Conservation (phyloP, 257 asterid genomes). For the Nicotiana sylvestris region DNA sequence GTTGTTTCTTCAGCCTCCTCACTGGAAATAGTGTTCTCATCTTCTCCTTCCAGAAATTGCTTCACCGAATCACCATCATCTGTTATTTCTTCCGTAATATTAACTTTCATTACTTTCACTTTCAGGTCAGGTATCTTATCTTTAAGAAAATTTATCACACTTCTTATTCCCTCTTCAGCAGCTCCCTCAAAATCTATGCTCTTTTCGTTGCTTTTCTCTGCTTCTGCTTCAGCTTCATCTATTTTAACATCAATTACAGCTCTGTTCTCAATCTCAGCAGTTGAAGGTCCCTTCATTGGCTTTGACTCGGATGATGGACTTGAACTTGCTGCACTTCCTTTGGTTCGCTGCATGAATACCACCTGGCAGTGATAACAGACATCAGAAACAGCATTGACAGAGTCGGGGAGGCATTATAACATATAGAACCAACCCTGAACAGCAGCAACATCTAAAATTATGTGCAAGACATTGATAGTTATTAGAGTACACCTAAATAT, state of each 20-base stretch:
- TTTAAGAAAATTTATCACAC: conserved; percentile 78
- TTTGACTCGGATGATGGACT: conserved; percentile 46
- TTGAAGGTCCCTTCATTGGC: conserved; percentile 47
- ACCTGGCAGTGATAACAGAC: conserved; percentile 43
- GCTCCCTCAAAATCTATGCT: conserved; percentile 71
- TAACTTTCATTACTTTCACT: conserved; percentile 65
- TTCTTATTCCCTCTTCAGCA: conserved; percentile 84
- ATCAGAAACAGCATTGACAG: conserved; percentile 22
- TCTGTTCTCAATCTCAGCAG: conserved; percentile 48
- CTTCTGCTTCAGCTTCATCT: conserved; percentile 57
- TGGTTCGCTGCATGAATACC: conserved; percentile 63
- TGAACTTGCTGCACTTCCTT: conserved; percentile 42
- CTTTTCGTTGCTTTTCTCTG: conserved; percentile 56
- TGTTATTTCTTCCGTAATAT: conserved; percentile 46
- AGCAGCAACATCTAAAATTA: background rate
- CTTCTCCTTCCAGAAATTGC: conserved; percentile 63
- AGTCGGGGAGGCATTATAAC: background rate
- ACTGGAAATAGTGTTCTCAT: conserved; percentile 29
- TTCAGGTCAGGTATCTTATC: conserved; percentile 88
- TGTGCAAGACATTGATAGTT: background rate
- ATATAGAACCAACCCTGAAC: conserved; percentile 4
- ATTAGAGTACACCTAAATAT: background rate
- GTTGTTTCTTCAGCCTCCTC: conserved; percentile 52
- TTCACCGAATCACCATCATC: conserved; percentile 54
- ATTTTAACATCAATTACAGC: conserved; percentile 62